Conservation (phyloP, 345 rosid genomes). For the Raphanus sativus region DNA sequence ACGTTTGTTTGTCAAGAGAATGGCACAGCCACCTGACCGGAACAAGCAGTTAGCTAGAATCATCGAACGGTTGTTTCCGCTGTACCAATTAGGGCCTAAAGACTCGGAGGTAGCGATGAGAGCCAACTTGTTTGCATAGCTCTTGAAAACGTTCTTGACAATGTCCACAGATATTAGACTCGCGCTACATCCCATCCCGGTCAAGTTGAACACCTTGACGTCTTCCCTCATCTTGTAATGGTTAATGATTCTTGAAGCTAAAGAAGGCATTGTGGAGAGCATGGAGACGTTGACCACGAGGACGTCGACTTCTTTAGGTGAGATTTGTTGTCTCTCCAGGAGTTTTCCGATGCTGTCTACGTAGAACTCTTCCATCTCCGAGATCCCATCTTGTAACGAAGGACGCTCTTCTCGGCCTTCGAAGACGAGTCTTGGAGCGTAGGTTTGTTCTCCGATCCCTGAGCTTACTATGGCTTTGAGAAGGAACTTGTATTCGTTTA, state of each 20-base stretch:
- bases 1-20: conserved; percentile 70
- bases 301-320: conserved; percentile 67
- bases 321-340: conserved; percentile 57
- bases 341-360: conserved; percentile 59
- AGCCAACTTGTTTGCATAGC: conserved; percentile 52
- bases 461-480: conserved; percentile 68
- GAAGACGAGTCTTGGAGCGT: conserved; percentile 61
- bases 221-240: conserved; percentile 75
- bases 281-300: conserved; percentile 82
- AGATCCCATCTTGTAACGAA: conserved; percentile 51
- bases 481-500: conserved; percentile 62
- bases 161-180: conserved; percentile 72
- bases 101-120: conserved; percentile 75
- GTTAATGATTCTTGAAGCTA: conserved; percentile 65
- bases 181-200: conserved; percentile 97
- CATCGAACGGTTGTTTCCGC: conserved; percentile 84
- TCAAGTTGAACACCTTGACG: conserved; percentile 61
- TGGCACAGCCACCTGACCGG: conserved; percentile 77
- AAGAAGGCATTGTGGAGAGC: conserved; percentile 63
- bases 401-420: conserved; percentile 63
- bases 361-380: conserved; percentile 89
- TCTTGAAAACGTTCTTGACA: conserved; percentile 60
- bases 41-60: conserved; percentile 81
- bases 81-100: conserved; percentile 78
- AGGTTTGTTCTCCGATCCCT: conserved; percentile 69